Evolutionary conservation across 1,139 yeast species (phyloP).

Genomic region (Tardiomyces digboiensis): DNA sequence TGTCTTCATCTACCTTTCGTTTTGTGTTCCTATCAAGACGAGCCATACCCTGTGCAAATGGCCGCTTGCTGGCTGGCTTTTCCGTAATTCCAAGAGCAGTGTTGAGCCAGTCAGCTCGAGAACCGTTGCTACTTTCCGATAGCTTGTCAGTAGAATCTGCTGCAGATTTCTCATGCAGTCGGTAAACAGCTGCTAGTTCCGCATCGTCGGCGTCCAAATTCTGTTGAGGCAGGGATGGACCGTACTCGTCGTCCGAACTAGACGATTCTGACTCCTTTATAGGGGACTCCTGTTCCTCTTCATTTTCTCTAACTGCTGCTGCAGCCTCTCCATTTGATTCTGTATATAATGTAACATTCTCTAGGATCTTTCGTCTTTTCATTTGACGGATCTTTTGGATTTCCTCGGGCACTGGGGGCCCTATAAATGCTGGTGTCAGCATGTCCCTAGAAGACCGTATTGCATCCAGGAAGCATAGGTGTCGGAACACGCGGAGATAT

Average conservation of each 20-base stretch:
- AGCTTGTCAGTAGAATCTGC: background rate
- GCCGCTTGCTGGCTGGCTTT: background rate
- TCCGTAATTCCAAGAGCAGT: background rate
- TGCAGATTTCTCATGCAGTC: background rate
- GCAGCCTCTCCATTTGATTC: no score
- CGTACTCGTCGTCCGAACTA: background rate
- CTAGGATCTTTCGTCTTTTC: no score
- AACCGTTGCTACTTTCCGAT: background rate
- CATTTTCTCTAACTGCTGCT: no score
- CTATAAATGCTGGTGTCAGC: conserved; percentile 4
- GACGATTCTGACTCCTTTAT: background rate
- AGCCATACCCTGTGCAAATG: background rate
- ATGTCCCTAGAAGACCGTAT: no score
- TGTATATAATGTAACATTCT: no score
- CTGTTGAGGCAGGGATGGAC: background rate
- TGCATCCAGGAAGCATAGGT: no score
- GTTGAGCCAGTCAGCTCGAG: background rate
- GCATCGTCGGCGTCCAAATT: background rate
- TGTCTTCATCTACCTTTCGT: background rate
- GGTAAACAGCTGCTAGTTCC: background rate
- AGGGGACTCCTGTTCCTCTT: background rate
- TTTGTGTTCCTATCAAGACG: background rate
- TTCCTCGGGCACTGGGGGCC: conserved; percentile 9
- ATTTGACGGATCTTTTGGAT: conserved; percentile 6
- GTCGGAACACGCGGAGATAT: no score